A percentile compares a stretch with the other conserved stretches of the same genome.
These are phyloP conservation scores for Collybia sp. DNA, from an alignment of 768 basidiomycete species.

Conservation along the genomic window DNA sequence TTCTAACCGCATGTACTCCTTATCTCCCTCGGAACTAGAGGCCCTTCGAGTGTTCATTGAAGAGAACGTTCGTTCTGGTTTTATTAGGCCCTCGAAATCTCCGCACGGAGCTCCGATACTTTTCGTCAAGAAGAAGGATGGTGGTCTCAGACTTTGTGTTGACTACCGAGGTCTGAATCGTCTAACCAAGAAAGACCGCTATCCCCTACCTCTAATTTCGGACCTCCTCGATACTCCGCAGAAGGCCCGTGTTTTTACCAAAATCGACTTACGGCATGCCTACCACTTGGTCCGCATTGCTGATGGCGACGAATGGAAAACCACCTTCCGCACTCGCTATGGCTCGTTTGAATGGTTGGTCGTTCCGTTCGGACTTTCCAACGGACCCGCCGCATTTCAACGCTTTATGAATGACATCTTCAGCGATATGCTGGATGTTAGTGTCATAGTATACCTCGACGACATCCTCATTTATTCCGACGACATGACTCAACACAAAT, in stretches of 20 bases:
- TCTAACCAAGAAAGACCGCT: slow-evolving; percentile 22
- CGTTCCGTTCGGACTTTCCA: slow-evolving; percentile 27
- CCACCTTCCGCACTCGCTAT: slow-evolving; percentile 26
- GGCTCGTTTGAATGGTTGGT: slow-evolving; percentile 27
- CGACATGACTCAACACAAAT: too few relatives aligned
- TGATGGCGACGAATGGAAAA: slow-evolving; percentile 34
- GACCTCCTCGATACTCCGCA: slow-evolving; percentile 18
- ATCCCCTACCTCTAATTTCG: slow-evolving; percentile 24
- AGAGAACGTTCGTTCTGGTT: slow-evolving; percentile 13
- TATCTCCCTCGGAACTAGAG: slow-evolving; percentile 14
- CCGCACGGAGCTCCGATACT: slow-evolving; percentile 15
- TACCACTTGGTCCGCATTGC: slow-evolving; percentile 1
- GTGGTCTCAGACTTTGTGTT: too few relatives aligned
- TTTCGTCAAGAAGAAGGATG: slow-evolving; percentile 16
- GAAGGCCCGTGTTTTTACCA: slow-evolving; percentile 22
- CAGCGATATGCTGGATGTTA: slow-evolving; percentile 1
- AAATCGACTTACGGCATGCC: slow-evolving; percentile 20
- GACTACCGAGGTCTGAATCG: slow-evolving; percentile 26
- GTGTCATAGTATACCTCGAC: slow-evolving; percentile 24
- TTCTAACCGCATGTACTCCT: slow-evolving; percentile 15
- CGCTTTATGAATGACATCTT: slow-evolving; percentile 17
- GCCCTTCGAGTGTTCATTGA: slow-evolving; percentile 18
- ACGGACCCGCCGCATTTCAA: slow-evolving; percentile 26
- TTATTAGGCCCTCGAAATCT: slow-evolving; percentile 14
- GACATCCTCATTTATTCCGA: slow-evolving; percentile 27